Base-by-base conservation (phyloP, 129 eudicot genomes). In the Arctium lappa region DNA sequence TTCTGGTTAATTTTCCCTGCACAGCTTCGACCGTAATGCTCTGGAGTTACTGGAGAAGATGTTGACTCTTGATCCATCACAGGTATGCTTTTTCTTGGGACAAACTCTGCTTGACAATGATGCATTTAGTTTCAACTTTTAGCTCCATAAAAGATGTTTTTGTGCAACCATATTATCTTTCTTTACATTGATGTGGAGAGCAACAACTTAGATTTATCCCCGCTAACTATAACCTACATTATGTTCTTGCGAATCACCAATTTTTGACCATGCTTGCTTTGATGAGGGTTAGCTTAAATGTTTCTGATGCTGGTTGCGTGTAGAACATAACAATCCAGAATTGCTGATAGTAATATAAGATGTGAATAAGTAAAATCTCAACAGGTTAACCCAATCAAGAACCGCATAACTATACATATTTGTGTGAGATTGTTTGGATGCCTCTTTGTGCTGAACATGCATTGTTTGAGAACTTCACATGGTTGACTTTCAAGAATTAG, bases 41-140 rank as follows among this genome's bases (percentile, higher is more conserved):
- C 84, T 95, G 85, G 98, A 93, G 83, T 90, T 95, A 75, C 89
- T 95, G 36, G 99, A 95, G 85, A 88, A 76, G 68, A 93, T 93
- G 98, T 85, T 95, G 88, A 89, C 98, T 74, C 99, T 95, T 78
- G 99, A 95, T 76, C 99, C 99, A 10, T 85, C 93, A 72, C 91
- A 90, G 94, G 98, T 95, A 94, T 65, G 30, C 12, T 72, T 32
- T 72, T 56, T 44, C 36, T 66, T 6, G n/a, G 7, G 30, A 77
- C 29, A 36, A 3, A 33, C n/a, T 72, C 31, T 37, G 31, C 30
- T 63, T 22, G 27, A 22, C 18, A 10, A 42, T 88, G 90, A 91
- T 46, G 22, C 31, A 71, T 22, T 79, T 22, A 16, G 27, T 69
- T 66, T 34, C 72, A n/a, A 68, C 40, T 39, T 78, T 78, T 34